Base-by-base conservation (phyloP, 2,329 filamentous ascomycete species). In the Falciphora oryzae region DNA sequence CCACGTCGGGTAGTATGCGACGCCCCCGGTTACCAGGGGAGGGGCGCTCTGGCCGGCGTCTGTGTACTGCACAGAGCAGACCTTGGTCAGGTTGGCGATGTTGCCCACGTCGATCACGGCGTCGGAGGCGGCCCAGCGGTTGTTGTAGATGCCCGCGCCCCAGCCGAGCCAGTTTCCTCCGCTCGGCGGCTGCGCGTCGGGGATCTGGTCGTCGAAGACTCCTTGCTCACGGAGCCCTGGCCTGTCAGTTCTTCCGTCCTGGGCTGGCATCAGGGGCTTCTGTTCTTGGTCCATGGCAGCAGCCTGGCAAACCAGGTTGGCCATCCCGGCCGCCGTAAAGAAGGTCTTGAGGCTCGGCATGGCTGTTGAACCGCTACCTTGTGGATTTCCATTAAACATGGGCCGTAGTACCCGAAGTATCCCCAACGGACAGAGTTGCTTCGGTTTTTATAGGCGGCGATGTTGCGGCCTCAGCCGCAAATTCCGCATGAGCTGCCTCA, bases 1-100 rank as follows among this genome's bases (percentile, higher is more conserved):
- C 71, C 72, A 73, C 25, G 72, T 74, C 3, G 73, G 73, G 64
- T 69, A 76, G 66, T 73, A 75, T 53, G 65, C 71, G 14, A 67
- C 63, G n/a, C 63, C 63, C 22, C 63, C 53, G 1, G 50, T 28
- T 16, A 71, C 59, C 8, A 65, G 60, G 4, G 70, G 69, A 1
- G 69, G 65, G 4, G 67, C 69, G 64, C 68, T 69, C 29, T 68
- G 61, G 6, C 69, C 69, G 27, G 18, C 32, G 2, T 32, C 31
- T 4, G 27, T 14, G 58, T 63, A 67, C n/a, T 65, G 28, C 16
- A 68, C 25, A 16, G 65, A 63, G 65, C 69, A 71, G 56, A 65
- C 53, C 22, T 59, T 10, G 2, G 62, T 50, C 13, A 67, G 18
- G 18, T 60, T 57, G 31, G n/a, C 25, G 57, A 68, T 63, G 38